Evolutionary conservation across 169 alveolate genomes (phyloP), one percentile per base, ranked within the genome.

Genomic region (Eimeria acervulina): DNA sequence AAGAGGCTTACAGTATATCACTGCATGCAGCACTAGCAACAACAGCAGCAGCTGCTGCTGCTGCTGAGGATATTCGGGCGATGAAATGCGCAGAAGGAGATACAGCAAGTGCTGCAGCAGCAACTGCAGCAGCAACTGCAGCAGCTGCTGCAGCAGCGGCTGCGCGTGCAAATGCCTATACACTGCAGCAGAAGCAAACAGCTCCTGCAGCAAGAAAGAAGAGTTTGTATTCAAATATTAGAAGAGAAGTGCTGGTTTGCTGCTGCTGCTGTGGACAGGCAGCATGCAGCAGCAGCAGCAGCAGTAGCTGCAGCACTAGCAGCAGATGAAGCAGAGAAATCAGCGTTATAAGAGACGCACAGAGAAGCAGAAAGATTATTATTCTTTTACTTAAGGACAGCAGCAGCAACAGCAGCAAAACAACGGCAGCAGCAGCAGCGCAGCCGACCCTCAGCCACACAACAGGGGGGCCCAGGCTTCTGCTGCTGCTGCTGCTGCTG

Each of bases 271-370:
- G 87, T 33, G 51, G 19, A 76, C 55, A 68, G 80, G 44, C 55
- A 74, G 87, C 66, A 55, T 55, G 66, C 66, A 55, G 26, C 66
- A 55, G n/a, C 55, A 74, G 31, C 87, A 74, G 87, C 90, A 80
- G 90, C 90, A 80, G 90, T 70, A 80, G 90, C 90, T 44, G 90
- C 90, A 80, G 90, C 63, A 33, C 70, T 70, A 80, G 68, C 70
- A 55, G 66, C 66, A 55, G 26, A 55, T 55, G 66, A 47, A 42
- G 52, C 1, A 21, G 40, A 2, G 42, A 12, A 2, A n/a, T 40
- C 15, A 23, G 70, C 1, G 70, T 52, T 7, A 33, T 26, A 80
- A 33, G 31, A 78, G 21, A 36, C 55, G 12, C 10, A 76, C 61
- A 76, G 2, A 76, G 19, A 3, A 31, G 42, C 17, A n/a, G 6